Base-by-base conservation (phyloP, 331 rosid genomes). In the Pyrus hybrid region DNA sequence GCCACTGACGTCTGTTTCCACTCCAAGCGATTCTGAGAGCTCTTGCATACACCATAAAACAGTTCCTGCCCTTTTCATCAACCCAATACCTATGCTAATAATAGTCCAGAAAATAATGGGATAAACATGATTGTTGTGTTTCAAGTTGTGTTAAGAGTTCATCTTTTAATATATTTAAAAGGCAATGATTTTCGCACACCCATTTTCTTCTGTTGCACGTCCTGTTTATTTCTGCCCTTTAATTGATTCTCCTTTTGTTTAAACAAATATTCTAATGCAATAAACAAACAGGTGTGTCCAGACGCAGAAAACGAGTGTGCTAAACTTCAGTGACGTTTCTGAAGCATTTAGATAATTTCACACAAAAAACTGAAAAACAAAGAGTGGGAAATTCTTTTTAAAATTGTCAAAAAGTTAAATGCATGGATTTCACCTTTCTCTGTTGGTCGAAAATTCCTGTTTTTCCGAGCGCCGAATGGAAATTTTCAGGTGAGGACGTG, bases 41-140 rank as follows among this genome's bases (percentile, higher is more conserved):
- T 77, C 82, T 86, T 78, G 97, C 89, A 77, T 82, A 87, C 80
- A 93, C 3, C 89, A 85, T 74, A 74, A 89, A 93, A 77, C 93
- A 84, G 73, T 85, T 56, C 22, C 83, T 81, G 63, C 58, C 49
- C 37, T 74, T 78, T 79, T 75, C 77, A 13, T 89, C 88, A 45
- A 91, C 23, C 96, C 96, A 89, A 66, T 81, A 83, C 76, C 87
- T 88, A 0, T 51, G 4, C 32, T 51, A 29, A 4, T 10, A 51
- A 22, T 51, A 51, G 29, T 20, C 7, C 20, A 8, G 7, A 28
- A 11, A 8, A 70, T 70, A 28, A 10, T 12, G 25, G 51, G 29
- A 29, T 54, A 14, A 29, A 29, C 29, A 30, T 20, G 21, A 18
- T 28, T 45, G 23, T 41, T 41, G 18, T 51, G 3, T 53, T 23